These are phyloP conservation scores for Atractiella rhizophila DNA, from an alignment of 768 basidiomycete species.

Conservation along the genomic window DNA sequence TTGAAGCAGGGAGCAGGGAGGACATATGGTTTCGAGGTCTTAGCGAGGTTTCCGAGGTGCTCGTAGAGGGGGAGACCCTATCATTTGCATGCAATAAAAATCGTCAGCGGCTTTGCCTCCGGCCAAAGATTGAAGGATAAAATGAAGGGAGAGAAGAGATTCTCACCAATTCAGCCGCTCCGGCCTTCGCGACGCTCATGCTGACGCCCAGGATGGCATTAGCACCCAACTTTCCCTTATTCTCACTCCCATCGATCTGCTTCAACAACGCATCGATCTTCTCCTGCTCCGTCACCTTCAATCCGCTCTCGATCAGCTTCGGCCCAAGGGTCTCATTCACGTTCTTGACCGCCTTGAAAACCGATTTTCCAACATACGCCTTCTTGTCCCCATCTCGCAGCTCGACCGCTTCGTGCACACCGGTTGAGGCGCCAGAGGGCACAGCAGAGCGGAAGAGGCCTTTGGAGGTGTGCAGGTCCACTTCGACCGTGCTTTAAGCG, in stretches of 20 bases:
- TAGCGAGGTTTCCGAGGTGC: conserved; percentile 86
- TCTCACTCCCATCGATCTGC: conserved; percentile 85
- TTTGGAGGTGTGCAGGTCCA: conserved; percentile 17
- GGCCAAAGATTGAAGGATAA: not conserved
- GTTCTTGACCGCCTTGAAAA: conserved; percentile 74
- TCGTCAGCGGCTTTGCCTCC: not conserved
- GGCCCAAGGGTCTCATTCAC: conserved; percentile 80
- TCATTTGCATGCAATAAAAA: not conserved
- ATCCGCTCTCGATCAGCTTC: conserved; percentile 53
- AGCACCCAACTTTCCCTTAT: conserved; percentile 98
- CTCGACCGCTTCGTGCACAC: conserved; percentile 93
- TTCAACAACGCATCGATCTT: conserved; percentile 94
- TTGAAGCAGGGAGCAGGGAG: conserved; percentile 89
- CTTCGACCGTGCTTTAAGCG: conserved; percentile 44
- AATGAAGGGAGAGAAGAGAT: not conserved
- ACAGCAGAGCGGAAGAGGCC: conserved; percentile 84
- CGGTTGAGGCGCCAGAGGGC: conserved; percentile 94
- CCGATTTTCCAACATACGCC: conserved; percentile 89
- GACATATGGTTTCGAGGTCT: conserved; percentile 75
- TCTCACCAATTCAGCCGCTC: conserved; percentile 56
- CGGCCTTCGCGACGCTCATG: conserved; percentile 82
- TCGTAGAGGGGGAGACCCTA: conserved; percentile 74
- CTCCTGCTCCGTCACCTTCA: conserved; percentile 71
- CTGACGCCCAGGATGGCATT: conserved; percentile 98
- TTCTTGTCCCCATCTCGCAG: conserved; percentile 87